phyloP scores from a whole-genome alignment of 805 yeast species.

The Saturnispora silvae region DNA sequence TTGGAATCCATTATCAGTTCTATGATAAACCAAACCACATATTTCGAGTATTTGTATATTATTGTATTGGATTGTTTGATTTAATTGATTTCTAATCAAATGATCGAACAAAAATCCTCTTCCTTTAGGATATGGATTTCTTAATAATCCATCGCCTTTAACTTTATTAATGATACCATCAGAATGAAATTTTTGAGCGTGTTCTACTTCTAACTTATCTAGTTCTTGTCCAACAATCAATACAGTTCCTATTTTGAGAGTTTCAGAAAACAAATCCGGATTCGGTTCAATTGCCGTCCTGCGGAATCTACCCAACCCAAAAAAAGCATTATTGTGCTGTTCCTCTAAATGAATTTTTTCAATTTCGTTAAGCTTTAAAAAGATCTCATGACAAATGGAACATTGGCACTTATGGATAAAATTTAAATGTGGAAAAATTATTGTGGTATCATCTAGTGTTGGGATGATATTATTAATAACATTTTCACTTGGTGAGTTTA shows the following conservation, averaged over 20 bases:
- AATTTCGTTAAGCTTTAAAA: slow-evolving; percentile 3
- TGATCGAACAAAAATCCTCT: slow-evolving; percentile 24
- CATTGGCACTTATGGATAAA: slow-evolving; percentile 21
- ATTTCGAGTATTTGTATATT: slow-evolving; percentile 21
- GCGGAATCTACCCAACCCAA: slow-evolving; percentile 9
- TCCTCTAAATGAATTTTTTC: slow-evolving; percentile 1
- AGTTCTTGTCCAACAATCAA: slow-evolving; percentile 25
- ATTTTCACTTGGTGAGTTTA: slow-evolving; percentile 23
- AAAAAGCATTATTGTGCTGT: slow-evolving; percentile 3
- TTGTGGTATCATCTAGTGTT: slow-evolving; percentile 21
- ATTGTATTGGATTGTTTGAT: slow-evolving; percentile 14
- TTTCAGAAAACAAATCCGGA: slow-evolving; percentile 14
- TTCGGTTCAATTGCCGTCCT: slow-evolving; percentile 4
- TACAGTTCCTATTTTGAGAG: slow-evolving; percentile 24
- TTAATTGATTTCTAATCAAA: slow-evolving; percentile 18
- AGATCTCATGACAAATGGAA: slow-evolving; percentile 15
- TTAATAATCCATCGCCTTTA: slow-evolving; percentile 12
- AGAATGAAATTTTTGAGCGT: slow-evolving; percentile 7
- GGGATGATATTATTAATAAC: slow-evolving; percentile 22
- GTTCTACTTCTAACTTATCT: slow-evolving; percentile 16
- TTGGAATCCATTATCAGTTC: slow-evolving; percentile 9
- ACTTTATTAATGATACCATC: slow-evolving; percentile 11
- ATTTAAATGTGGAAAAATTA: slow-evolving; percentile 22
- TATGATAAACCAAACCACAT: slow-evolving; percentile 23
- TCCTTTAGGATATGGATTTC: slow-evolving; percentile 6